Percentiles rank a stretch among this genome's conserved stretches.
These are phyloP conservation scores for Isatis tinctoria DNA, from an alignment of 345 rosid genomes.

Conservation along the genomic window DNA sequence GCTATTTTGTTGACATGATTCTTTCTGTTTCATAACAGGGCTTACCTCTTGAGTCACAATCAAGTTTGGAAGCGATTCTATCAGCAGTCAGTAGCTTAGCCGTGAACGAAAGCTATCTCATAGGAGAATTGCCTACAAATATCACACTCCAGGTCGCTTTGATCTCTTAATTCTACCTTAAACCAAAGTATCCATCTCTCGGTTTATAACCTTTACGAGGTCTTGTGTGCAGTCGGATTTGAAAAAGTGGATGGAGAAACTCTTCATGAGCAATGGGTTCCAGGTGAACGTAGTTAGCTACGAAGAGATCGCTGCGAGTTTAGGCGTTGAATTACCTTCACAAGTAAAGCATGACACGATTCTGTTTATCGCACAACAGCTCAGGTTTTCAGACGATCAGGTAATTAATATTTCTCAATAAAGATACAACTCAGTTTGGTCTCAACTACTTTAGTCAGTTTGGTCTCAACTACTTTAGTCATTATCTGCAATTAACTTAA, in stretches of 20 bases:
- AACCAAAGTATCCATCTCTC: not conserved
- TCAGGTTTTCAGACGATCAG: slow-evolving; percentile 85
- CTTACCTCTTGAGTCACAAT: slow-evolving; percentile 54
- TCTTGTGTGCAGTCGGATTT: slow-evolving; percentile 42
- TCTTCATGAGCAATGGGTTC: slow-evolving; percentile 71
- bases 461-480: too few relatives aligned
- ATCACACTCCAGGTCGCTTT: slow-evolving; percentile 45
- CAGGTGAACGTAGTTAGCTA: slow-evolving; percentile 45
- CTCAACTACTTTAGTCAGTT: not conserved
- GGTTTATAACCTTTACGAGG: not conserved
- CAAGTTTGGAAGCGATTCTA: slow-evolving; percentile 63
- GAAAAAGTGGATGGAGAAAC: slow-evolving; percentile 52
- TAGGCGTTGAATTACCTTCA: slow-evolving; percentile 46
- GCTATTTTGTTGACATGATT: not conserved
- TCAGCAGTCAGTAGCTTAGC: slow-evolving; percentile 55
- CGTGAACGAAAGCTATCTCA: slow-evolving; percentile 52
- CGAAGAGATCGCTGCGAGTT: slow-evolving; percentile 49
- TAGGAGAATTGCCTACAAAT: slow-evolving; percentile 76
- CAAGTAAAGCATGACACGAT: slow-evolving; percentile 38
- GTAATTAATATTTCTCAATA: slow-evolving; percentile 27
- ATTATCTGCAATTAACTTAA: not conserved
- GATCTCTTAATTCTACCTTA: not conserved
- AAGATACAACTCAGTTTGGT: not conserved
- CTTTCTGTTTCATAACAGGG: slow-evolving; percentile 43
- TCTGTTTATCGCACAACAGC: slow-evolving; percentile 69